Base-by-base conservation (phyloP, 768 basidiomycete genomes). In the Boletus vinaceobasis region DNA sequence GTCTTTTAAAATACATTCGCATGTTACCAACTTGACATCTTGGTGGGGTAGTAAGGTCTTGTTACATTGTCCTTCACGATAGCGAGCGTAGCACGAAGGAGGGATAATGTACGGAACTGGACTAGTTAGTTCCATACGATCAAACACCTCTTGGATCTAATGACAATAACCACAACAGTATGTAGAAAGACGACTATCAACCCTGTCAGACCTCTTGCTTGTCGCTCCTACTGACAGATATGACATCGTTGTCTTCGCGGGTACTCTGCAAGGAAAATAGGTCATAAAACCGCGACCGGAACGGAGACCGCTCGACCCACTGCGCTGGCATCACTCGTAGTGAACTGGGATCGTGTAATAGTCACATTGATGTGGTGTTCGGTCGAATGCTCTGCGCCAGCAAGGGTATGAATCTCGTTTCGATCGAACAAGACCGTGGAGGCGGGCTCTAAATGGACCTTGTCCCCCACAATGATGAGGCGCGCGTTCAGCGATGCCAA, bases 1-100 rank as follows among this genome's bases (percentile, higher is more conserved):
- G 3, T 95, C 46, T 70, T 91, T 45, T 93, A 67, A 63, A 50
- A 5, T 45, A 0, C 13, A 9, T 38, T 44, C n/a, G 11, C 43
- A 31, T 19, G 17, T 38, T 19, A 38, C n/a, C 19, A 8, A 14
- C 44, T 3, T 9, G 33, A 2, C 7, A 5, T 33, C 14, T 46
- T 23, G 21, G 14, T 47, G 19, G 44, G 7, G 4, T 9, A 9
- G 11, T 31, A 3, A 0, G 5, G 31, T 2, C 4, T 19, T 3
- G 15, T 7, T 13, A 26, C 35, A 13, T n/a, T 10, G 35, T 48
- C 14, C 36, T 29, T 23, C 13, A 37, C 26, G 7, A 27, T 35
- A 19, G 47, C n/a, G 17, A 46, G 43, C 4, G 27, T 43, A 44
- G 10, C 27, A 44, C 10, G 27, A n/a, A 44, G 15, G 36, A 37